Evolutionary conservation across 2,329 filamentous ascomycete genomes (phyloP), one percentile per base, ranked within the genome.

Genomic region (Fusarium beomiforme): DNA sequence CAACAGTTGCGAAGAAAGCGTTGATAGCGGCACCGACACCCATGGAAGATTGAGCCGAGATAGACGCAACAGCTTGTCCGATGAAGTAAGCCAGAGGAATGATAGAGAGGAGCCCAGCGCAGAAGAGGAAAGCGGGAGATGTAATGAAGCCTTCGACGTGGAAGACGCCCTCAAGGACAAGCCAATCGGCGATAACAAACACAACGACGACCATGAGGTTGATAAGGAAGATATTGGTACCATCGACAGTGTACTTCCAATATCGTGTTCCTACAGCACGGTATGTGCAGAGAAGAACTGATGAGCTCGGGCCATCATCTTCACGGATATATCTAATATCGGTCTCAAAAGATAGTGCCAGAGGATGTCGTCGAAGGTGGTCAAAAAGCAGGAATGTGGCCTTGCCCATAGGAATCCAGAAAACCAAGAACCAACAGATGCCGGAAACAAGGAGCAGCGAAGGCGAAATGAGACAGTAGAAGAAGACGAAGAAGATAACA

Each of bases 191-290:
- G 69, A 99, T 97, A 77, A 95, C 93, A 78, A 99, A 98, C 26
- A 93, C 84, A n/a, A 99, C 96, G 21, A 99, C 89, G 16, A 90
- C 92, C 83, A 98, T 93, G 62, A 99, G 88, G 80, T 99, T 99
- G 85, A 99, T 98, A 73, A 99, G 89, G 83, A 99, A 98, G 78
- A 99, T 97, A 82, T 99, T 99, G 67, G 96, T 99, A 59, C 96
- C 97, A 78, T 99, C 96, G 64, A 99, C 87, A 7, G 96, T 99
- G 83, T 99, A 99, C 83, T 99, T 99, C 95, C 97, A 99, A 85
- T 99, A 99, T 81, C 95, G 95, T 73, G 90, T 86, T 16, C 96
- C 96, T 16, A 97, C 95, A 44, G 96, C 96, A 64, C 97, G 92
- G 83, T 99, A 99, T 9, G 96, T 99, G 86, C 96, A 99, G 36